Base-by-base conservation (phyloP, 768 basidiomycete genomes). In the Clavulina sp. region DNA sequence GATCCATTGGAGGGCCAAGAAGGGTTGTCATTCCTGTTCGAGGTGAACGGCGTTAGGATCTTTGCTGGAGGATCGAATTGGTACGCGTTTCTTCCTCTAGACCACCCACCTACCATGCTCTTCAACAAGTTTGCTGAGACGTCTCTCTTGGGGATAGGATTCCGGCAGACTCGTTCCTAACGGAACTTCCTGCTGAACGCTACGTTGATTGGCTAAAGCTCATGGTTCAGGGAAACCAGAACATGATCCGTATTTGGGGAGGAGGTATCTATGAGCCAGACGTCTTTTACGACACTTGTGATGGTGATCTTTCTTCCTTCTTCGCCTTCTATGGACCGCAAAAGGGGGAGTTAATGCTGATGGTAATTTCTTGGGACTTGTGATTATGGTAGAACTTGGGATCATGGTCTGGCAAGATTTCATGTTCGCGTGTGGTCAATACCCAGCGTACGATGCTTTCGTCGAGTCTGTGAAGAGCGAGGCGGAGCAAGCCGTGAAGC, bases 391-490 rank as follows among this genome's bases (percentile, higher is more conserved):
- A 73, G 68, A 71, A 49, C 58, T 64, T 1, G 67, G 64, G 21
- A 57, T 96, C 46, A 71, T 95, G 31, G 89, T 93, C 28, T 95
- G 92, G 92, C 92, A 96, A 66, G 93, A 95, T 66, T 92, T 95
- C 65, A 82, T 86, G 81, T 96, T 96, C 63, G 88, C 80, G 30
- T 95, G 92, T 62, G 92, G 91, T 26, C 84, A 86, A 79, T 93
- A 95, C 61, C 91, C 91, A 0, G 91, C 86, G 2, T 80, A 92
- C 60, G 78, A 86, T 54, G 73, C 78, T 4, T 82, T 92, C 60
- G 58, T 88, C 34, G 71, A 73, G 33, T 81, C 76, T 23, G 80
- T 95, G 26, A 70, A 75, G 54, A 64, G 72, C 33, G 92, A 96
- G 64, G 89, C 81, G 4, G 77, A 79, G 54, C 81, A 86, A 57